Evolutionary conservation across 345 rosid genomes (phyloP).

Genomic region (Aegle marmelos): DNA sequence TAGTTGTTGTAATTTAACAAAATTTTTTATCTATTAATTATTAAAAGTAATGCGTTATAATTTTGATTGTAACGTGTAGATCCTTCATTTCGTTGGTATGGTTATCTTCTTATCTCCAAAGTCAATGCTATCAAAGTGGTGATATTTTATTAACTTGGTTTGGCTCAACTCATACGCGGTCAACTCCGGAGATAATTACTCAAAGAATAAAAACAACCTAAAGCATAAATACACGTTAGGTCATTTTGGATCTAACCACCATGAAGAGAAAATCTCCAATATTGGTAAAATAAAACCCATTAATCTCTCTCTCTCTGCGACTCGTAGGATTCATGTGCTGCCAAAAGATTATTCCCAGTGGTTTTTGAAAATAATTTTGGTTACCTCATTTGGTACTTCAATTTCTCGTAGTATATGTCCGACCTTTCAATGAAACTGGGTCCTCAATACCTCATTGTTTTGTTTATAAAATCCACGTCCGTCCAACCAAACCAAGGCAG

Average conservation of each 20-base stretch:
- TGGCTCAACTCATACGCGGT: background rate
- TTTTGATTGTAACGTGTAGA: background rate
- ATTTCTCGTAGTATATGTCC: background rate
- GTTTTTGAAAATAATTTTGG: background rate
- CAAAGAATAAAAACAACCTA: background rate
- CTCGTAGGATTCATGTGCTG: background rate
- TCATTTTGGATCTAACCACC: conserved; percentile 11
- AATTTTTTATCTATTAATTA: too few relatives aligned
- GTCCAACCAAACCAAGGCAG: conserved; percentile 11
- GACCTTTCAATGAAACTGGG: background rate
- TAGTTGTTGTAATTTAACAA: too few relatives aligned
- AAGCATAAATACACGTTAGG: background rate
- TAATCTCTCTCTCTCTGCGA: background rate
- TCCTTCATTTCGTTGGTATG: background rate
- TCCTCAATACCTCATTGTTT: background rate
- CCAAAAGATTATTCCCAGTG: background rate
- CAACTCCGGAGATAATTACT: background rate
- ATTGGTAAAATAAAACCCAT: background rate
- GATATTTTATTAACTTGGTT: conserved; percentile 1
- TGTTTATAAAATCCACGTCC: background rate
- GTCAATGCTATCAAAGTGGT: conserved; percentile 14
- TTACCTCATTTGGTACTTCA: background rate
- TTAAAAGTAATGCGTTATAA: background rate
- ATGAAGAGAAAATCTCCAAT: background rate
- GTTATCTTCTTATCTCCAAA: background rate